phyloP scores from a whole-genome alignment of 1,284 basidiomycete genomes.

The Moesziomyces sp. region DNA sequence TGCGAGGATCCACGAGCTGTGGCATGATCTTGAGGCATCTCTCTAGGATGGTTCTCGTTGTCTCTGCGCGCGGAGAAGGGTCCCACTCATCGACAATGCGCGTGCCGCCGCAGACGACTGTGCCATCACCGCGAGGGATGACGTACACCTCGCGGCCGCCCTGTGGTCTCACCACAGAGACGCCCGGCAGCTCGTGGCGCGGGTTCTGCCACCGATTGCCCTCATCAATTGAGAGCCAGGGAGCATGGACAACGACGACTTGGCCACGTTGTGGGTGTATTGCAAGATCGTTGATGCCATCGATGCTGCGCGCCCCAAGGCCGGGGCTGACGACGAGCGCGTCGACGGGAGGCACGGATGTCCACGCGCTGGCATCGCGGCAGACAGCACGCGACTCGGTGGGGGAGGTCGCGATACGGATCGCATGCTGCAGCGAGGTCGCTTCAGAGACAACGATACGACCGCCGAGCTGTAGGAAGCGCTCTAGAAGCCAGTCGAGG shows the following conservation, averaged over 20 bases:
- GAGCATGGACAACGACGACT: conserved; percentile 54
- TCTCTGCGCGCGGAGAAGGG: conserved; percentile 25
- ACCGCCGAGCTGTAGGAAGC: conserved; percentile 51
- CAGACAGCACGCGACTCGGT: neutral
- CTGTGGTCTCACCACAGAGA: conserved; percentile 33
- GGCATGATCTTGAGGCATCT: conserved; percentile 41
- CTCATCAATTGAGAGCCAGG: conserved; percentile 42
- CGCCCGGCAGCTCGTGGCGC: conserved; percentile 19
- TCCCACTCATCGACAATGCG: conserved; percentile 49
- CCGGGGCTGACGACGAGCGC: conserved; percentile 49
- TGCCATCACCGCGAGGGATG: conserved; percentile 58
- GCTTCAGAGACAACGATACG: conserved; percentile 26
- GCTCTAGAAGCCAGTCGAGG: conserved; percentile 36
- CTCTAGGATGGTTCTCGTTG: conserved; percentile 50
- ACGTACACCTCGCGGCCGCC: conserved; percentile 54
- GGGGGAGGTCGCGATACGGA: conserved; percentile 4
- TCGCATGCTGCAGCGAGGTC: conserved; percentile 11
- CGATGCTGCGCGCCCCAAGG: conserved; percentile 43
- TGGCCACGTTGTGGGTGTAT: conserved; percentile 56
- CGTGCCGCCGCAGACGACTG: conserved; percentile 58
- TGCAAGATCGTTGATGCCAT: conserved; percentile 35
- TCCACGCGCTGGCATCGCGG: neutral
- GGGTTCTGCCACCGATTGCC: neutral
- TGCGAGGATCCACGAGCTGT: conserved; percentile 23
- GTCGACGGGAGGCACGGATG: neutral